Percentiles rank a stretch among this genome's conserved stretches.
Conservation (phyloP, 2,329 filamentous ascomycete species). For the Lasiodiplodia citricola region DNA sequence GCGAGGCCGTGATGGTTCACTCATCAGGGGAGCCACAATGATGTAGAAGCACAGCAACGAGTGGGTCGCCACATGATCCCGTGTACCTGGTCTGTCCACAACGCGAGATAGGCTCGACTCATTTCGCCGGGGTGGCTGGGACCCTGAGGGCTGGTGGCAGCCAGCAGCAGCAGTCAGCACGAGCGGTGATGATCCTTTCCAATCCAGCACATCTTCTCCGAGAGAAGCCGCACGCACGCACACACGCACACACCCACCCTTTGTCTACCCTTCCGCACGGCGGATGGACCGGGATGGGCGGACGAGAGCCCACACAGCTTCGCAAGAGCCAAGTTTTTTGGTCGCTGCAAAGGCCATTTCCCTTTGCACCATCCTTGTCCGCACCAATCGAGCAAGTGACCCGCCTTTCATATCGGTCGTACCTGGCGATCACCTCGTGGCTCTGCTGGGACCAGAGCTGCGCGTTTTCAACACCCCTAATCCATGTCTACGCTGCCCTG, state of each 20-base stretch:
- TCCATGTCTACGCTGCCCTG: slow-evolving; percentile 20
- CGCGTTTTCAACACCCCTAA: slow-evolving; percentile 7
- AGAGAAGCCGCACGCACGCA: slow-evolving; percentile 18
- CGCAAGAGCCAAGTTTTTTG: slow-evolving; percentile 19
- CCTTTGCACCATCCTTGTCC: slow-evolving; percentile 7
- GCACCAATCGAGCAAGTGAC: slow-evolving; percentile 11
- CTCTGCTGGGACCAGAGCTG: slow-evolving; percentile 15
- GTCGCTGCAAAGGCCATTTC: slow-evolving; percentile 4
- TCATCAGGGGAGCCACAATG: slow-evolving; percentile 22
- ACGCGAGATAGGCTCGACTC: slow-evolving; percentile 17
- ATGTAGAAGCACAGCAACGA: slow-evolving; percentile 19
- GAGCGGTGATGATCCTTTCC: slow-evolving; percentile 16
- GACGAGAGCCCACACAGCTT: slow-evolving; percentile 6
- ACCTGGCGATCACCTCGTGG: slow-evolving; percentile 28
- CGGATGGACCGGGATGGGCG: slow-evolving; percentile 12
- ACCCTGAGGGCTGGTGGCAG: slow-evolving; percentile 9
- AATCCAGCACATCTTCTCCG: slow-evolving; percentile 12
- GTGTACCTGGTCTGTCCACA: slow-evolving; percentile 19
- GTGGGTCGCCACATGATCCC: slow-evolving; percentile 13
- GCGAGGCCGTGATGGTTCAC: slow-evolving; percentile 6
- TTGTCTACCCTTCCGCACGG: slow-evolving; percentile 11
- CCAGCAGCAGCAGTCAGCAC: slow-evolving; percentile 11
- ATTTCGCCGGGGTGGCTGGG: slow-evolving; percentile 17
- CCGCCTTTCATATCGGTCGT: slow-evolving; percentile 25
- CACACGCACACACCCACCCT: slow-evolving; percentile 1